Conservation (phyloP, 192 early-diverging fungal species). For the Jimgerdemannia lactiflua region DNA sequence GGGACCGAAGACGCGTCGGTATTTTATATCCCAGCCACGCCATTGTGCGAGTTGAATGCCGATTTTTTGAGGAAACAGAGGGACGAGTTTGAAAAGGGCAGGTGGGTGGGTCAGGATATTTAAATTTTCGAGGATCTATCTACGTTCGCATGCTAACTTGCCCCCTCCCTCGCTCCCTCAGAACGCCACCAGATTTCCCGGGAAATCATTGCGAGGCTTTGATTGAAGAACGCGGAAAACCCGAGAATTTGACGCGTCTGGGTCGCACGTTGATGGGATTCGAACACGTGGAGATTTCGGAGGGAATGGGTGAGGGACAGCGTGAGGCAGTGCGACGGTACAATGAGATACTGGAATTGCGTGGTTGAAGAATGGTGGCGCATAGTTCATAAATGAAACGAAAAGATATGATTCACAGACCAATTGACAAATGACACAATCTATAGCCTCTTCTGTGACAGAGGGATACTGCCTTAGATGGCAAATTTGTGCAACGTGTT, state of each 20-base stretch:
- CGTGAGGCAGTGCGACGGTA: conserved; percentile 5
- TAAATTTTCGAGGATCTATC: not conserved
- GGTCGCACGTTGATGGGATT: conserved; percentile 22
- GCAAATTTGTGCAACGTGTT: too few relatives aligned
- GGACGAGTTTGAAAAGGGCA: conserved; percentile 17
- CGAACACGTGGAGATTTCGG: not conserved
- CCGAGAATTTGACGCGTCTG: not conserved
- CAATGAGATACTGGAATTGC: conserved; percentile 6
- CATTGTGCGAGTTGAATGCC: conserved; percentile 22
- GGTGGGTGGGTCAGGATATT: conserved; percentile 9
- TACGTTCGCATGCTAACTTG: not conserved
- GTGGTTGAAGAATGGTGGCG: not conserved
- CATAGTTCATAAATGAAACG: conserved; percentile 8
- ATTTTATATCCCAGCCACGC: conserved; percentile 27
- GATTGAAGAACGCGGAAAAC: conserved; percentile 17
- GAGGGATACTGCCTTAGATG: too few relatives aligned
- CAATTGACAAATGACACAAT: too few relatives aligned
- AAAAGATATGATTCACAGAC: not conserved
- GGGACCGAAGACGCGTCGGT: conserved; percentile 22
- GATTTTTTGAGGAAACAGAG: conserved; percentile 13
- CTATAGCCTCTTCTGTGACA: too few relatives aligned
- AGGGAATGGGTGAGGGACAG: not conserved
- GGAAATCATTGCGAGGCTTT: conserved; percentile 17
- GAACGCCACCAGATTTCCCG: conserved; percentile 32
- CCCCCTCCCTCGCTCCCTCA: not conserved